Conservation (phyloP, 768 basidiomycete genomes). For the Xerocomus brunneocitrinus region DNA sequence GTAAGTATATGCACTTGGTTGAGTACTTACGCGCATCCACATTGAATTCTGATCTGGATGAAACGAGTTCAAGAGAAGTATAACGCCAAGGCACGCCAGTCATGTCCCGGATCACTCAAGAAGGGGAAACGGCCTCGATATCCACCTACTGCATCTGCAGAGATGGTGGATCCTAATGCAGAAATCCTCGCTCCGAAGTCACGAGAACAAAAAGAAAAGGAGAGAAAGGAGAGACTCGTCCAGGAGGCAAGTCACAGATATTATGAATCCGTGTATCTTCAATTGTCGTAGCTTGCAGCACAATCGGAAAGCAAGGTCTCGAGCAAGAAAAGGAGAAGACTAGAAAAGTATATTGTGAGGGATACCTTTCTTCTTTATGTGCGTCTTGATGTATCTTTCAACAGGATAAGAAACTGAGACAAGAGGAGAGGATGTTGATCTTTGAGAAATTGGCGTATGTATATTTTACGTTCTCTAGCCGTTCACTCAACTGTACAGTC, state of each 20-base stretch:
- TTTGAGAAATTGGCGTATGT: constrained; percentile 80
- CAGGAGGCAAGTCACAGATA: constrained; percentile 47
- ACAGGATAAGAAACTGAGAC: constrained; percentile 88
- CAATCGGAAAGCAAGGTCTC: constrained; percentile 71
- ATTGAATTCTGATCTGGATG: constrained; percentile 12
- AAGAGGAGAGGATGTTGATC: constrained; percentile 74
- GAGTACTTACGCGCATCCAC: neutral
- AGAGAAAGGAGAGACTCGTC: constrained; percentile 54
- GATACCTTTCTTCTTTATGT: neutral
- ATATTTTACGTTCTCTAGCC: neutral
- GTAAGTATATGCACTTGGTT: too few relatives aligned
- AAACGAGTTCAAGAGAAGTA: constrained; percentile 31
- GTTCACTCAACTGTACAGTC: constrained; percentile 40
- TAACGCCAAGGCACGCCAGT: constrained; percentile 68
- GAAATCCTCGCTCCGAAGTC: constrained; percentile 55
- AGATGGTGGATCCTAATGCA: constrained; percentile 50
- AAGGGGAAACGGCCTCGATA: constrained; percentile 49
- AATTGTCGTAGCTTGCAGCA: constrained; percentile 24
- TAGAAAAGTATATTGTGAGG: constrained; percentile 90
- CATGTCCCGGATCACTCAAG: constrained; percentile 56
- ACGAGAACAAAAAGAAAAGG: constrained; percentile 54
- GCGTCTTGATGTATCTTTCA: constrained; percentile 1
- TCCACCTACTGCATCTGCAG: constrained; percentile 18
- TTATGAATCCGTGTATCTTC: neutral
- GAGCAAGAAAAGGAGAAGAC: constrained; percentile 78